phyloP scores from a whole-genome alignment of 805 yeast species.

The Saccharomycopsis capsularis region DNA sequence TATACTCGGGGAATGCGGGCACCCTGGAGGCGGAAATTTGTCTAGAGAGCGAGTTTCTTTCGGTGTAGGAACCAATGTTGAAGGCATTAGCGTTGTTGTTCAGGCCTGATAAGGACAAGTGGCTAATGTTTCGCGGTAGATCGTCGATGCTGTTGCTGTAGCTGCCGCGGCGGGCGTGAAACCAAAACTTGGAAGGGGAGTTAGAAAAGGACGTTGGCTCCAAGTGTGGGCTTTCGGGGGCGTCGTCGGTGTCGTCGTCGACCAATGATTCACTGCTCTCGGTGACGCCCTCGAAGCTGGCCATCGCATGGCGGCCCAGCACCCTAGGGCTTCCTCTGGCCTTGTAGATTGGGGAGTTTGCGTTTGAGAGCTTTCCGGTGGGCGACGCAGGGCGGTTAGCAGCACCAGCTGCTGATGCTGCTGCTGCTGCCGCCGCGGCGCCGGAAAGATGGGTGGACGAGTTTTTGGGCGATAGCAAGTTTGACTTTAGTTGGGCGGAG shows the following conservation, averaged over 20 bases:
- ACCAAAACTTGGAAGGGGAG: slow-evolving; percentile 12
- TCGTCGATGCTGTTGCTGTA: not conserved
- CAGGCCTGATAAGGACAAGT: slow-evolving; percentile 15
- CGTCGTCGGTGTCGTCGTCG: not conserved
- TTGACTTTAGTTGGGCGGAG: slow-evolving; percentile 17
- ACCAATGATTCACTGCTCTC: not conserved
- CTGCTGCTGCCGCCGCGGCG: no score
- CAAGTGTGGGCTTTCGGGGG: slow-evolving; percentile 18
- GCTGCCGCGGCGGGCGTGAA: not conserved
- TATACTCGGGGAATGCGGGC: no score
- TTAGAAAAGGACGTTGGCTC: slow-evolving; percentile 13
- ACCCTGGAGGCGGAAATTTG: not conserved
- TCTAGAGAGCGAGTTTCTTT: not conserved
- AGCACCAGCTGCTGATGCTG: not conserved
- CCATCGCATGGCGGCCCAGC: not conserved
- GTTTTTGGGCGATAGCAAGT: not conserved
- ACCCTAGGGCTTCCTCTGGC: not conserved
- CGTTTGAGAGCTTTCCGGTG: not conserved
- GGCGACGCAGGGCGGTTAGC: not conserved
- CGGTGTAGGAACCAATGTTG: not conserved
- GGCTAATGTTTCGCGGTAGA: slow-evolving; percentile 16
- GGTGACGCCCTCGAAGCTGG: not conserved
- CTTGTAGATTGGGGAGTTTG: not conserved
- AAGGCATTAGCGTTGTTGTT: not conserved
- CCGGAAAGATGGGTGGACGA: not conserved